These are phyloP conservation scores for Botryobasidium botryosum DNA, from an alignment of 768 basidiomycete species.

Conservation along the genomic window DNA sequence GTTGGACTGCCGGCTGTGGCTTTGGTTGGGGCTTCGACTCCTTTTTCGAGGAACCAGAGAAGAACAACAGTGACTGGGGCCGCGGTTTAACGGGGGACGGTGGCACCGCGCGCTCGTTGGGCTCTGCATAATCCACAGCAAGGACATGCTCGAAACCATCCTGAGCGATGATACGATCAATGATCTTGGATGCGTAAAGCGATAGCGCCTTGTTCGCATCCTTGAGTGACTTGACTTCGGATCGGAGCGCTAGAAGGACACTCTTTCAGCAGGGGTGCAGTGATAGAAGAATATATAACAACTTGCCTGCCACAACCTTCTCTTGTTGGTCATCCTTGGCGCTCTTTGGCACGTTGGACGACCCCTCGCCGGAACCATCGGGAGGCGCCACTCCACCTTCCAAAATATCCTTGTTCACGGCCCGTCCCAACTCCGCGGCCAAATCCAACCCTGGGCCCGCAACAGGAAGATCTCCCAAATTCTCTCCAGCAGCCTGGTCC, in stretches of 20 bases:
- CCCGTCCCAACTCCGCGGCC: conserved; percentile 81
- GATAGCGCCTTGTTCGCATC: conserved; percentile 94
- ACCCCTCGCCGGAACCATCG: background rate
- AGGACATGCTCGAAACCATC: conserved; percentile 96
- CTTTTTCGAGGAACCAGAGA: conserved; percentile 1
- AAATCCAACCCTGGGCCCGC: conserved; percentile 81
- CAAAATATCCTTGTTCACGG: conserved; percentile 72
- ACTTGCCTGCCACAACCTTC: conserved; percentile 5
- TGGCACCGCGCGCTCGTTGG: conserved; percentile 23
- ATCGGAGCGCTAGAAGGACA: conserved; percentile 40
- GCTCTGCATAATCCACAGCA: conserved; percentile 73
- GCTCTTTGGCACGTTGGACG: background rate
- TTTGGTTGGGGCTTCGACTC: conserved; percentile 1
- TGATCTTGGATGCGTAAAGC: conserved; percentile 91
- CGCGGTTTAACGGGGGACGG: conserved; percentile 18
- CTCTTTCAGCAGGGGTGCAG: conserved; percentile 7
- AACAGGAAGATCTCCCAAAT: conserved; percentile 72
- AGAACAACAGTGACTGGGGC: conserved; percentile 5
- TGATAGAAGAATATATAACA: background rate
- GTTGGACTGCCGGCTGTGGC: conserved; percentile 11
- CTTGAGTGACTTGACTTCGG: conserved; percentile 80
- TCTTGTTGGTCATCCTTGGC: background rate
- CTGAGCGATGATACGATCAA: conserved; percentile 90
- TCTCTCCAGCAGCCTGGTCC: too few relatives aligned
- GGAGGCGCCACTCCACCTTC: conserved; percentile 25